Evolutionary conservation across 257 asterid genomes (phyloP).

Genomic region (Verbascum thapsus): DNA sequence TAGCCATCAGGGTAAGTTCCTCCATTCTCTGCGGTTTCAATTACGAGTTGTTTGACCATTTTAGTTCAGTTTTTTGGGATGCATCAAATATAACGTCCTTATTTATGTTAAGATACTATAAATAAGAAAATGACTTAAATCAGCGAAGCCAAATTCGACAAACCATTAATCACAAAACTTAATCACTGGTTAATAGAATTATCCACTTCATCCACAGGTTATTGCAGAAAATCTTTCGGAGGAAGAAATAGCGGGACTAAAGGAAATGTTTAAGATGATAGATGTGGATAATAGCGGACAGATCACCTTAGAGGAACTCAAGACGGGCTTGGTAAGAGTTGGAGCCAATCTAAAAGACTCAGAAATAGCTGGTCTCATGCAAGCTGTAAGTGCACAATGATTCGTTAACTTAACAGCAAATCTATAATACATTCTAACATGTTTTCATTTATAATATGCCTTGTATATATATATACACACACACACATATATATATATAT

Average conservation of each 20-base stretch:
- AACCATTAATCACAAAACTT: too few relatives aligned
- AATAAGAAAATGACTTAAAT: background rate
- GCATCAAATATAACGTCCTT: background rate
- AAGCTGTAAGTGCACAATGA: conserved; percentile 58
- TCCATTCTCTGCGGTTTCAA: background rate
- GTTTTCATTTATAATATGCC: background rate
- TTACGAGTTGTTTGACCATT: background rate
- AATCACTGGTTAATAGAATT: too few relatives aligned
- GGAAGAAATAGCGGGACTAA: conserved; percentile 83
- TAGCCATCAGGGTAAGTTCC: conserved; percentile 56
- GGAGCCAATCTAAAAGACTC: conserved; percentile 71
- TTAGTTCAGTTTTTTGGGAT: background rate
- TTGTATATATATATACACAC: background rate
- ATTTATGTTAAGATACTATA: background rate
- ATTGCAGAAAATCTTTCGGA: conserved; percentile 76
- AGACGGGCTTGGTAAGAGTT: conserved; percentile 60
- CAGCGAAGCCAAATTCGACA: too few relatives aligned
- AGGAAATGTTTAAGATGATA: conserved; percentile 65
- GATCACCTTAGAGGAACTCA: conserved; percentile 75
- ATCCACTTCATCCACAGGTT: conserved; percentile 44
- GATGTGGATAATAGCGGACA: conserved; percentile 80
- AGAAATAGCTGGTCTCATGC: conserved; percentile 66
- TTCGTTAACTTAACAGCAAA: background rate
- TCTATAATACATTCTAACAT: background rate
- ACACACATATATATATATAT: background rate